Conservation (phyloP, 805 yeast species). For the Metschnikowia santaceciliae region DNA sequence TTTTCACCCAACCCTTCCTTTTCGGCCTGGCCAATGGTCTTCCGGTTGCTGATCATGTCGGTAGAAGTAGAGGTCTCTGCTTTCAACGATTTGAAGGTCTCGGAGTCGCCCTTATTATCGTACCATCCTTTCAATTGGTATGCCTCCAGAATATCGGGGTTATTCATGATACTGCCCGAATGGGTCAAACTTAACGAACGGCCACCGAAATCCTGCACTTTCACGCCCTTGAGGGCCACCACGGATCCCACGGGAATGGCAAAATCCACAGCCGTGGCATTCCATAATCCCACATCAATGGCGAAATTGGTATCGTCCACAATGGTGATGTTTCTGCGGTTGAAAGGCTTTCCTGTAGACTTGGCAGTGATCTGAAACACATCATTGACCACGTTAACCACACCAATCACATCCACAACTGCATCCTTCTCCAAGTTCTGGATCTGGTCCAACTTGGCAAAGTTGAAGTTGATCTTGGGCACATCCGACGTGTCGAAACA, state of each 20-base stretch:
- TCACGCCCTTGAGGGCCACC: conserved; percentile 88
- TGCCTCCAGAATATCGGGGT: conserved; percentile 89
- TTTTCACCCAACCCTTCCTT: conserved; percentile 65
- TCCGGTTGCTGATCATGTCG: conserved; percentile 48
- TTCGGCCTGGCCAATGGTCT: conserved; percentile 62
- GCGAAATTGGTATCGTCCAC: conserved; percentile 83
- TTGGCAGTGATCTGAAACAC: conserved; percentile 77
- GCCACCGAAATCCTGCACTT: conserved; percentile 85
- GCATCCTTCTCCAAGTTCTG: conserved; percentile 67
- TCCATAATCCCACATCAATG: conserved; percentile 85
- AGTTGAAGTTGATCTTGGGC: conserved; percentile 76
- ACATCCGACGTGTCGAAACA: conserved; percentile 58
- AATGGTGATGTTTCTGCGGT: conserved; percentile 81
- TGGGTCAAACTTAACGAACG: conserved; percentile 77
- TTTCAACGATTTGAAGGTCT: conserved; percentile 59
- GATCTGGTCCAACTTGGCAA: conserved; percentile 64
- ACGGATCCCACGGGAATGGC: conserved; percentile 70
- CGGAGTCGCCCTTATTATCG: conserved; percentile 68
- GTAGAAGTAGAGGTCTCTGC: conserved; percentile 40
- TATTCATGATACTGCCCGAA: conserved; percentile 67
- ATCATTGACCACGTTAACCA: conserved; percentile 72
- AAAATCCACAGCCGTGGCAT: conserved; percentile 78
- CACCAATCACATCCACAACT: conserved; percentile 83
- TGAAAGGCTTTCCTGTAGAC: conserved; percentile 84
- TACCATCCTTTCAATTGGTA: conserved; percentile 92